These are phyloP conservation scores for Rhodofomes roseus DNA, from an alignment of 1,284 basidiomycete genomes.

Conservation along the genomic window DNA sequence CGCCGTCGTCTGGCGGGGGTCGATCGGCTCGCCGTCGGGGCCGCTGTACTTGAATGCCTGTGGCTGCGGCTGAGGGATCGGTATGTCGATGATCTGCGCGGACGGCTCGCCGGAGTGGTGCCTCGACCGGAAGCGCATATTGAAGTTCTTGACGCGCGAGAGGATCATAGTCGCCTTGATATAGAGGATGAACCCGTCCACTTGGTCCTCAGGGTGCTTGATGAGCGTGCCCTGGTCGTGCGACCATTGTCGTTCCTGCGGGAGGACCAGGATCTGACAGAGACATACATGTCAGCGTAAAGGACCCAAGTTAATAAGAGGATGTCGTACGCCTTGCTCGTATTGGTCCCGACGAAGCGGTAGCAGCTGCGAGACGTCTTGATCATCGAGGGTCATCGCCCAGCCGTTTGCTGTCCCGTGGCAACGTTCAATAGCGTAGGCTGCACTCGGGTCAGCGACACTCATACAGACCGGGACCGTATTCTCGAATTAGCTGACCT, in stretches of 20 bases:
- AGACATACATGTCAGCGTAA: background rate
- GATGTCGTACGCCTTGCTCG: slow-evolving; percentile 50
- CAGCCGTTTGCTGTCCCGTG: slow-evolving; percentile 67
- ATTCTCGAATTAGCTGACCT: slow-evolving; percentile 13
- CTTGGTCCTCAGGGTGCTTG: slow-evolving; percentile 56
- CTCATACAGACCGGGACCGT: no score
- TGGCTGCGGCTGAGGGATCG: slow-evolving; percentile 18
- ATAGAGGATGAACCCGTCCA: slow-evolving; percentile 73
- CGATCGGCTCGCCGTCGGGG: slow-evolving; percentile 27
- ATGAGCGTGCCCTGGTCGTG: slow-evolving; percentile 56
- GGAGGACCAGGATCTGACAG: slow-evolving; percentile 45
- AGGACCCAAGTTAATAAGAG: background rate
- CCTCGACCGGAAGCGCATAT: slow-evolving; percentile 58
- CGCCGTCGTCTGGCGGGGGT: slow-evolving; percentile 54
- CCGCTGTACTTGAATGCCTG: slow-evolving; percentile 7
- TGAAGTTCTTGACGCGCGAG: slow-evolving; percentile 70
- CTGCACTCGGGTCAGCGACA: slow-evolving; percentile 17
- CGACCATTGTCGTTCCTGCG: slow-evolving; percentile 65
- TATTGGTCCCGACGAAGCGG: slow-evolving; percentile 61
- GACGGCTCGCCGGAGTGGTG: slow-evolving; percentile 52
- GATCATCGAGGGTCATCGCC: slow-evolving; percentile 67
- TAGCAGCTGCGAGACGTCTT: slow-evolving; percentile 66
- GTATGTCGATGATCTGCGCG: slow-evolving; percentile 18
- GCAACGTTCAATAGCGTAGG: slow-evolving; percentile 63
- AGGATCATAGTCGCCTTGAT: slow-evolving; percentile 67